A percentile compares a stretch with the other conserved stretches of the same genome.
These are phyloP conservation scores for Rhodofomes roseus DNA, from an alignment of 1,284 basidiomycete genomes.

Conservation along the genomic window DNA sequence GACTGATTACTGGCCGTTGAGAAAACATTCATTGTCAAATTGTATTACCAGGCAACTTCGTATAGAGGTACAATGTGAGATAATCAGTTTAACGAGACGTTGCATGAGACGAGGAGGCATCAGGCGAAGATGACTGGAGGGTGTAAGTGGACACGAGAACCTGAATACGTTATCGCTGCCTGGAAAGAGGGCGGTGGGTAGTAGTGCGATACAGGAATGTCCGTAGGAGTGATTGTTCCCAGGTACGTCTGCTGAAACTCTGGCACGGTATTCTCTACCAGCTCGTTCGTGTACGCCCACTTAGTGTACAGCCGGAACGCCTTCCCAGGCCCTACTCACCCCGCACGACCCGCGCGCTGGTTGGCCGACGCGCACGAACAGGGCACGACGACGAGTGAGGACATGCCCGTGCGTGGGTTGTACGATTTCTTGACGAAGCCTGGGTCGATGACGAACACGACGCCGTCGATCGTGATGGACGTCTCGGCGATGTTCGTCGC, in stretches of 20 bases:
- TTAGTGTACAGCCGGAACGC: conserved; percentile 97
- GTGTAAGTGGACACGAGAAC: too few relatives aligned
- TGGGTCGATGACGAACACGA: conserved; percentile 97
- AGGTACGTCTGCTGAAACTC: conserved; percentile 98
- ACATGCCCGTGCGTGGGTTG: conserved; percentile 96
- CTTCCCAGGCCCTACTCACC: conserved; percentile 98
- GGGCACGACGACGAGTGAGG: conserved; percentile 91
- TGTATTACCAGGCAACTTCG: too few relatives aligned
- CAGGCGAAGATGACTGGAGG: too few relatives aligned
- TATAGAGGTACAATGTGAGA: too few relatives aligned
- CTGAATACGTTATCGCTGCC: too few relatives aligned
- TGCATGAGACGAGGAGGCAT: too few relatives aligned
- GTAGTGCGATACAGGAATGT: too few relatives aligned
- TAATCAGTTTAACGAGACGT: too few relatives aligned
- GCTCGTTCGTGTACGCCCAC: conserved; percentile 92
- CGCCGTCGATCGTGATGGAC: conserved; percentile 96
- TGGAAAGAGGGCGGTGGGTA: too few relatives aligned
- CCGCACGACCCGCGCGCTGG: conserved; percentile 95
- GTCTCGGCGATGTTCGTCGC: conserved; percentile 99
- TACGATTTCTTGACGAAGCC: conserved; percentile 98
- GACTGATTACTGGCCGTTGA: too few relatives aligned
- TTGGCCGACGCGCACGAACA: conserved; percentile 97
- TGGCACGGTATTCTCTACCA: conserved; percentile 95
- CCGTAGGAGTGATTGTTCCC: too few relatives aligned
- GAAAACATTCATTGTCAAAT: too few relatives aligned